phyloP scores from a whole-genome alignment of 2,329 filamentous ascomycete genomes.

The Scopulariopsis brevicaulis region DNA sequence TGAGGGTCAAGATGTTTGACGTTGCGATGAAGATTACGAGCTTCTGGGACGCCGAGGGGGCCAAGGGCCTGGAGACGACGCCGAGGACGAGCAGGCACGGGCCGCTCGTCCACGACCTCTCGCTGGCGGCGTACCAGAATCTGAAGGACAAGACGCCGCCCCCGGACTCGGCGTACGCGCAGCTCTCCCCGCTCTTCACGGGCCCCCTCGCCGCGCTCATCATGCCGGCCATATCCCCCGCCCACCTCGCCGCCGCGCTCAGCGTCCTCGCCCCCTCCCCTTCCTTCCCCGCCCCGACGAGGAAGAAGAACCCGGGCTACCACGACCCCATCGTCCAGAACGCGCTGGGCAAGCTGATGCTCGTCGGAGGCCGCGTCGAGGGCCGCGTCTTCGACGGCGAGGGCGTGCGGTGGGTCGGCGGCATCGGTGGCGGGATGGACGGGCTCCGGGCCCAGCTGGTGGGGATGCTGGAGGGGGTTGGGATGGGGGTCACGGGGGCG shows the following conservation, averaged over 20 bases:
- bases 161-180: conserved; percentile 31
- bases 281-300: conserved; percentile 66
- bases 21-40: conserved; percentile 78
- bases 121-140: conserved; percentile 36
- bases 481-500: conserved; percentile 64
- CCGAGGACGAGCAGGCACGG: conserved; percentile 16
- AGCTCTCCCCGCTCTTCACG: conserved; percentile 65
- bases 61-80: conserved; percentile 18
- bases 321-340: conserved; percentile 69
- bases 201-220: conserved; percentile 73
- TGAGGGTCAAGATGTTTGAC: conserved; percentile 83
- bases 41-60: conserved; percentile 52
- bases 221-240: conserved; percentile 73
- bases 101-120: conserved; percentile 38
- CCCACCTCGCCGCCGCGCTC: conserved; percentile 72
- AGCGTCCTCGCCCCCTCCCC: conserved; percentile 66
- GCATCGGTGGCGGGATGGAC: conserved; percentile 71
- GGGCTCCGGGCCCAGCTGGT: conserved; percentile 76
- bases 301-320: conserved; percentile 68
- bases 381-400: conserved; percentile 71
- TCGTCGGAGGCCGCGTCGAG: conserved; percentile 81
- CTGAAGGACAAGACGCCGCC: conserved; percentile 17
- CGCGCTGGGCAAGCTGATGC: conserved; percentile 74
- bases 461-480: conserved; percentile 66
- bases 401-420: conserved; percentile 53